phyloP scores from a whole-genome alignment of 2,329 filamentous ascomycete species.

The Penicillium rolfsii region DNA sequence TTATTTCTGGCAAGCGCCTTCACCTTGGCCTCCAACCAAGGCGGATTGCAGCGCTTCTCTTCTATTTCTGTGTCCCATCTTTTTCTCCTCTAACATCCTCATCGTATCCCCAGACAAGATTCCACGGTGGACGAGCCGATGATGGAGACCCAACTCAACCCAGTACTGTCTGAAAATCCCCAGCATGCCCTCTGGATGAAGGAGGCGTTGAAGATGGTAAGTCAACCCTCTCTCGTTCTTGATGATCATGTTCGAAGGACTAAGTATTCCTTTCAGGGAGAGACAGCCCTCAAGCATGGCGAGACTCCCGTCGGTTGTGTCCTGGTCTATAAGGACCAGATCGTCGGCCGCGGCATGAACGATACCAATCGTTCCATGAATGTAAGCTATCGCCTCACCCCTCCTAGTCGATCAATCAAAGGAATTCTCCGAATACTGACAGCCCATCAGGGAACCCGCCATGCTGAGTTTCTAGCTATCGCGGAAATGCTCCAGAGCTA shows the following conservation, averaged over 20 bases:
- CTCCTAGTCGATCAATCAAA: too few relatives aligned
- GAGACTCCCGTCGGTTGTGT: slow-evolving; percentile 98
- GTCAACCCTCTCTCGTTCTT: not conserved
- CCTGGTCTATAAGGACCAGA: slow-evolving; percentile 74
- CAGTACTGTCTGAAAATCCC: slow-evolving; percentile 24
- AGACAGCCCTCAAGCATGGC: slow-evolving; percentile 79
- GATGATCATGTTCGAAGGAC: not conserved
- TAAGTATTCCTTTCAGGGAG: slow-evolving; percentile 61
- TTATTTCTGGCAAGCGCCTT: not conserved
- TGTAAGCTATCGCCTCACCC: slow-evolving; percentile 41
- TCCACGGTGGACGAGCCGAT: slow-evolving; percentile 2
- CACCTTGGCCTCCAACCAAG: not conserved
- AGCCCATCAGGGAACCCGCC: slow-evolving; percentile 76
- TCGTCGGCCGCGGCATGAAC: slow-evolving; percentile 93
- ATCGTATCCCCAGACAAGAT: not conserved
- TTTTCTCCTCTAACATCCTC: not conserved
- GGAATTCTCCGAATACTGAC: not conserved
- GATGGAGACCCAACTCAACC: slow-evolving; percentile 6
- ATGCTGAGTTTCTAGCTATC: slow-evolving; percentile 93
- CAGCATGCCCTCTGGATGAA: slow-evolving; percentile 71
- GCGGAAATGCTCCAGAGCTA: slow-evolving; percentile 66
- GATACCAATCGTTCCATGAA: slow-evolving; percentile 88
- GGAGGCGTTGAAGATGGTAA: slow-evolving; percentile 83
- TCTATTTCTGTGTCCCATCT: not conserved
- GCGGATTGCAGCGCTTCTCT: not conserved